Conservation (phyloP, 129 eudicot genomes). For the Flaveria robusta region DNA sequence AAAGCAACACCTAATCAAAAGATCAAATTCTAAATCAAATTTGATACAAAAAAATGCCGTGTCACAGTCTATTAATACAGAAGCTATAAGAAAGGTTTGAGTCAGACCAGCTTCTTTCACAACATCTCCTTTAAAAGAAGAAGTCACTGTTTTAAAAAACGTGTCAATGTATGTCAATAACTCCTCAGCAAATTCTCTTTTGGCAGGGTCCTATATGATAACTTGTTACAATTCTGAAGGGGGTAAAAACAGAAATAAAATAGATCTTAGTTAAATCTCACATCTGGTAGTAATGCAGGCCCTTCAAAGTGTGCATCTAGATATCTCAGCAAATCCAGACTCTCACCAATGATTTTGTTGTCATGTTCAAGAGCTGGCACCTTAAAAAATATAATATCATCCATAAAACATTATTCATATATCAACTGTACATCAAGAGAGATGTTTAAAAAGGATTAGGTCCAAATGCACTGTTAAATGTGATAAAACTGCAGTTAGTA, state of each 20-base stretch:
- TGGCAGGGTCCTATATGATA: conserved; percentile 52
- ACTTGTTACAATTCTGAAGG: conserved; percentile 5
- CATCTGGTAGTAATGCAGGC: conserved; percentile 66
- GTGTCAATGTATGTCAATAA: conserved; percentile 49
- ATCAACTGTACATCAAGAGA: neutral
- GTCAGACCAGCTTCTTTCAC: conserved; percentile 54
- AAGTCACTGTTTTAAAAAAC: conserved; percentile 31
- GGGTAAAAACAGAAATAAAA: neutral
- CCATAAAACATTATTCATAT: neutral
- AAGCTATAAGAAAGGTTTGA: neutral
- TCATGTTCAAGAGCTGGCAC: conserved; percentile 93
- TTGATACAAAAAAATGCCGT: neutral
- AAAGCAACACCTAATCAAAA: conserved; percentile 52
- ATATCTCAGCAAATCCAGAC: conserved; percentile 76
- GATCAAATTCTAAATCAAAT: neutral
- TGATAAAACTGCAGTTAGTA: neutral
- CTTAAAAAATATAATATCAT: conserved; percentile 35
- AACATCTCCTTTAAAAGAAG: conserved; percentile 52
- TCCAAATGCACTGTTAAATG: too few species aligned
- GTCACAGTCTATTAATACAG: neutral
- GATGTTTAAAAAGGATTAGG: neutral
- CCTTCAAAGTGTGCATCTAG: conserved; percentile 79
- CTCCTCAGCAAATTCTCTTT: conserved; percentile 69
- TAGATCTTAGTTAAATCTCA: conserved; percentile 39
- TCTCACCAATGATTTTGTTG: conserved; percentile 75